Percentiles rank a stretch among this genome's conserved stretches.
Evolutionary conservation across 441 rosid species (phyloP).

Genomic region (Adansonia gregorii): DNA sequence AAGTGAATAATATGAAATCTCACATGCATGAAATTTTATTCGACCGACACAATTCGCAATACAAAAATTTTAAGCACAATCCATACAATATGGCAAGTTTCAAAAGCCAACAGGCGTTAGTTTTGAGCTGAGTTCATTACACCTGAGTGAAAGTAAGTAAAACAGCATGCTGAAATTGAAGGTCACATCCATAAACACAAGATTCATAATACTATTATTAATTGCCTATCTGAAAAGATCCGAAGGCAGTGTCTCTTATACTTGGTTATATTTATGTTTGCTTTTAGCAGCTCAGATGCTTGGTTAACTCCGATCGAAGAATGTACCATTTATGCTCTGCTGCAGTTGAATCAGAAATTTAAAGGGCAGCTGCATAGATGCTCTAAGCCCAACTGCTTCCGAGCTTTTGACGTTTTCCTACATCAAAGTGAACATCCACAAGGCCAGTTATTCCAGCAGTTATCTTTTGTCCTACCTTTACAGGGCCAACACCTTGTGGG

Average conservation of each 20-base stretch:
- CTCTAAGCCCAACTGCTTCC: conserved; percentile 35
- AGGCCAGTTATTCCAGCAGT: conserved; percentile 89
- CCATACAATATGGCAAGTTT: background rate
- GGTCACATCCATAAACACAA: background rate
- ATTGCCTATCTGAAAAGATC: background rate
- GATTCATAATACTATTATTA: background rate
- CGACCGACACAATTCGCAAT: background rate
- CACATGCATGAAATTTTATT: background rate
- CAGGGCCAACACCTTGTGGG: conserved; percentile 91
- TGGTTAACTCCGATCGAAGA: background rate
- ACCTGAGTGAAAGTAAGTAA: background rate
- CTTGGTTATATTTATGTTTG: background rate
- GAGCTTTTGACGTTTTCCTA: conserved; percentile 55
- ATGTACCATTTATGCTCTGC: background rate
- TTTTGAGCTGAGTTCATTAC: background rate
- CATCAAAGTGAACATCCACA: conserved; percentile 62
- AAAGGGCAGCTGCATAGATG: background rate
- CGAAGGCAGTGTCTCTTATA: background rate
- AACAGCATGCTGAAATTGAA: background rate
- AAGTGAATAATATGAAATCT: background rate
- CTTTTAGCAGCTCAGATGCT: background rate
- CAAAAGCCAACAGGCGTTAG: background rate
- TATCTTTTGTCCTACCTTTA: conserved; percentile 80
- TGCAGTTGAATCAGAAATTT: background rate
- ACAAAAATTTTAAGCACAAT: background rate